These are phyloP conservation scores for Straminergon stramineum DNA, from an alignment of 225 moss, liverwort and hornwort species.

Conservation along the genomic window DNA sequence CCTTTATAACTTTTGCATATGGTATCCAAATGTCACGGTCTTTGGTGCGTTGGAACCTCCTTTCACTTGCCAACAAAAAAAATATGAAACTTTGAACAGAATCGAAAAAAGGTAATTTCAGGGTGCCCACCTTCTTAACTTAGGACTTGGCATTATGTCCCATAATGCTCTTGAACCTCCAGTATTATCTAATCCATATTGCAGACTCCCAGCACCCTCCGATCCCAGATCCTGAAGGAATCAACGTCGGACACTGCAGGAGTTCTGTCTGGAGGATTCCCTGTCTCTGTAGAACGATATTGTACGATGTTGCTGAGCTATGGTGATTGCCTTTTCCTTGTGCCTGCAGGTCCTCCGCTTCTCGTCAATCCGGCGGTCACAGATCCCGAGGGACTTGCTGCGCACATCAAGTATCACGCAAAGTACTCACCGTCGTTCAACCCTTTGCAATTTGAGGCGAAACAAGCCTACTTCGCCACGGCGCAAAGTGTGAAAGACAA, in stretches of 20 bases:
- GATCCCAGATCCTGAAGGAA: not conserved
- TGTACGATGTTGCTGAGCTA: not conserved
- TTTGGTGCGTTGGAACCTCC: not conserved
- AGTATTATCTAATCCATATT: not conserved
- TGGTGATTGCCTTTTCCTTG: not conserved
- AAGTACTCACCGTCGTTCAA: slow-evolving; percentile 60
- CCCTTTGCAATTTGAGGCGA: slow-evolving; percentile 57
- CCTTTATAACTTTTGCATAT: not conserved
- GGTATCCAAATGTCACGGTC: not conserved
- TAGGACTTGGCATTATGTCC: not conserved
- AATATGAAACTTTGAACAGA: not conserved
- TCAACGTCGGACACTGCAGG: not conserved
- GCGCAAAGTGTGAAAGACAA: slow-evolving; percentile 76
- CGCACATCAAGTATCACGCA: slow-evolving; percentile 75
- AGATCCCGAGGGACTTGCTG: slow-evolving; percentile 50
- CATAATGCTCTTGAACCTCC: not conserved
- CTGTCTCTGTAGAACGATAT: not conserved
- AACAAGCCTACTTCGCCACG: slow-evolving; percentile 81
- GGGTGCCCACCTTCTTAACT: not conserved
- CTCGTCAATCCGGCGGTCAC: slow-evolving; percentile 44
- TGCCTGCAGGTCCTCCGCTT: slow-evolving; percentile 23
- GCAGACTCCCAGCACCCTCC: not conserved
- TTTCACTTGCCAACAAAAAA: not conserved
- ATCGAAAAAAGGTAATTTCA: too few relatives aligned
- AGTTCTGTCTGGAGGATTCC: not conserved